phyloP scores from a whole-genome alignment of 2,329 filamentous ascomycete genomes.

The Emmonsiellopsis sp. region DNA sequence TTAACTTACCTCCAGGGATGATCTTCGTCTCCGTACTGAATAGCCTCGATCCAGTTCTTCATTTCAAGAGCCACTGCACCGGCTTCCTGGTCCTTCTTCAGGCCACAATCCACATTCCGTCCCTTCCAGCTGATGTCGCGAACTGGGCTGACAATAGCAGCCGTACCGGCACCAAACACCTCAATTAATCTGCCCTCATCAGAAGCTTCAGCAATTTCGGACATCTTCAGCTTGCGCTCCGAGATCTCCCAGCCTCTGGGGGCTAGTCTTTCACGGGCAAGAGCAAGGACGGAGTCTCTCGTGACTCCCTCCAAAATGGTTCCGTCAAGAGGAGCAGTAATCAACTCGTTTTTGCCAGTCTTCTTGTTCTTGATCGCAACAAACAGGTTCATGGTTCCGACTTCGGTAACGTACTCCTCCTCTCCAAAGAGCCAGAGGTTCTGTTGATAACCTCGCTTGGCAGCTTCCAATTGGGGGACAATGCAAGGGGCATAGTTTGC shows the following conservation, averaged over 20 bases:
- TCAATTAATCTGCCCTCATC: slow-evolving; percentile 80
- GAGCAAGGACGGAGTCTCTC: slow-evolving; percentile 75
- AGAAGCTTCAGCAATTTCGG: slow-evolving; percentile 69
- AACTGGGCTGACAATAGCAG: slow-evolving; percentile 86
- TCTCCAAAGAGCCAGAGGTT: slow-evolving; percentile 97
- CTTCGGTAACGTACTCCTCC: slow-evolving; percentile 92
- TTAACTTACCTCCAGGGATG: slow-evolving; percentile 76
- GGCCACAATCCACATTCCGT: slow-evolving; percentile 68
- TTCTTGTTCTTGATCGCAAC: slow-evolving; percentile 74
- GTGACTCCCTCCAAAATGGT: slow-evolving; percentile 95
- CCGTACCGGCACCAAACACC: slow-evolving; percentile 88
- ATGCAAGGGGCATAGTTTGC: slow-evolving; percentile 99
- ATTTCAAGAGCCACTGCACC: slow-evolving; percentile 76
- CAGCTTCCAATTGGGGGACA: slow-evolving; percentile 87
- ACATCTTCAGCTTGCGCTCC: slow-evolving; percentile 90
- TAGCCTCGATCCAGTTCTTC: slow-evolving; percentile 93
- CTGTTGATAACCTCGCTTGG: slow-evolving; percentile 88
- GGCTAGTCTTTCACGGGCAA: slow-evolving; percentile 72
- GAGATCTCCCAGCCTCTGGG: slow-evolving; percentile 80
- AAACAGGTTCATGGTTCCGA: slow-evolving; percentile 99
- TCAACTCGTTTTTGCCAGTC: slow-evolving; percentile 80
- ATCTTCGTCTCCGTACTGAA: slow-evolving; percentile 89
- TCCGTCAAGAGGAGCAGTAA: slow-evolving; percentile 92
- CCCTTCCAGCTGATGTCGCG: slow-evolving; percentile 84
- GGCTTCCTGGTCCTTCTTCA: slow-evolving; percentile 72